Conservation (phyloP, 331 rosid genomes). For the Telfairia occidentalis region DNA sequence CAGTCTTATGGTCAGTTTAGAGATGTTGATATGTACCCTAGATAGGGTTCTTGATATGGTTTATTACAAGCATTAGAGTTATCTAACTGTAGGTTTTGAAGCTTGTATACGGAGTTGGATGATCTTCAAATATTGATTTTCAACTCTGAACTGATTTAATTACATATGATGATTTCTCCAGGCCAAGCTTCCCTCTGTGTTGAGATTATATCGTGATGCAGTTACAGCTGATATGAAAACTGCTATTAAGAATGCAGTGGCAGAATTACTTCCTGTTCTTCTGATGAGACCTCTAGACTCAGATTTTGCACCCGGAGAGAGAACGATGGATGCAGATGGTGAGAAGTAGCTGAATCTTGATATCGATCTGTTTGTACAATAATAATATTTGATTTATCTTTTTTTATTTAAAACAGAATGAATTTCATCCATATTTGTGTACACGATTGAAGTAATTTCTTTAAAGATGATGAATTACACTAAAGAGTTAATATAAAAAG, state of each 20-base stretch:
- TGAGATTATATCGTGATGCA: slow-evolving; percentile 88
- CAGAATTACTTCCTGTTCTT: slow-evolving; percentile 85
- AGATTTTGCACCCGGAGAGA: slow-evolving; percentile 70
- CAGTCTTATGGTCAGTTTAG: neutral
- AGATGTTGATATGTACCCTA: neutral
- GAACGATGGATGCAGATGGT: slow-evolving; percentile 75
- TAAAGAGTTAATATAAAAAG: neutral
- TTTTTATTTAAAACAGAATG: neutral
- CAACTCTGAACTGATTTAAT: neutral
- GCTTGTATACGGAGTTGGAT: neutral
- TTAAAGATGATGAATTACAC: neutral
- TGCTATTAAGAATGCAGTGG: slow-evolving; percentile 87
- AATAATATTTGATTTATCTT: neutral
- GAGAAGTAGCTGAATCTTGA: slow-evolving; percentile 23
- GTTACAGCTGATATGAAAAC: slow-evolving; percentile 90
- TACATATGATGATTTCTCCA: slow-evolving; percentile 22
- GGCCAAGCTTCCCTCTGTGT: slow-evolving; percentile 93
- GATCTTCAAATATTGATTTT: neutral
- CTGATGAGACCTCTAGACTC: slow-evolving; percentile 61
- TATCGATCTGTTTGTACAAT: neutral
- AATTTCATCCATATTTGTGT: neutral
- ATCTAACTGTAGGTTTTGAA: neutral
- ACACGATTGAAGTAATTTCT: neutral
- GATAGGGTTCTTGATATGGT: neutral
- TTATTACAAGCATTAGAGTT: neutral